Evolutionary conservation across 352 stramenopile genomes (phyloP), one percentile per base, ranked within the genome.

Genomic region (Globisporangium alternatum): DNA sequence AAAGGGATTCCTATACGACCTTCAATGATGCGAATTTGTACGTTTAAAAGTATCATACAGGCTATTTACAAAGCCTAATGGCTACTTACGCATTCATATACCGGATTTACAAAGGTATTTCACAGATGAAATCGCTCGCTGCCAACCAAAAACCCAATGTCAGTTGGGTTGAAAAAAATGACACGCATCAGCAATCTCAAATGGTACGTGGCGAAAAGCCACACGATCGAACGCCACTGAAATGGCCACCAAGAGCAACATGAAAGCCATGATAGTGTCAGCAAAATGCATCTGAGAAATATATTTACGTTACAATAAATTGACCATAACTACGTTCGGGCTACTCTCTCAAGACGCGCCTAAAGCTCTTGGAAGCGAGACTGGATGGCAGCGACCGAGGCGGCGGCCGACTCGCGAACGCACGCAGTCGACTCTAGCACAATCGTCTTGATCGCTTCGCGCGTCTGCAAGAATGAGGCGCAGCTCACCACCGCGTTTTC

Each of bases 391-490:
- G 52, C 61, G 15, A 55, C 12, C 37, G 48, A 51, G 22, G 28
- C 30, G 13, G 51, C 51, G 12, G 30, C 44, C 65, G 69, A 76
- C 62, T 69, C 72, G 49, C 69, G 56, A 52, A 80, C 55, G 58
- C 62, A 69, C 61, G 65, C 61, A 62, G 66, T 59, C 54, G 68
- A 56, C 48, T 67, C 69, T 12, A 69, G 53, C 31, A 70, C 56
- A 39, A 69, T 70, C 30, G 49, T 74, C 66, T 80, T 82, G 53
- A 74, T 56, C 44, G 69, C 56, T 51, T 67, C 66, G 35, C 78
- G 76, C 43, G 60, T 64, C 67, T 80, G 60, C 65, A 84, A 56
- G 54, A 86, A 76, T 31, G 71, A 76, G 31, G 63, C 59, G 21
- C 78, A 86, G 48, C 66, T 75, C 12, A 81, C 70, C 13, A 72